Percentiles rank a stretch among this genome's conserved stretches.
phyloP scores from a whole-genome alignment of 306 rosid species.

The Rubus parviflorus region DNA sequence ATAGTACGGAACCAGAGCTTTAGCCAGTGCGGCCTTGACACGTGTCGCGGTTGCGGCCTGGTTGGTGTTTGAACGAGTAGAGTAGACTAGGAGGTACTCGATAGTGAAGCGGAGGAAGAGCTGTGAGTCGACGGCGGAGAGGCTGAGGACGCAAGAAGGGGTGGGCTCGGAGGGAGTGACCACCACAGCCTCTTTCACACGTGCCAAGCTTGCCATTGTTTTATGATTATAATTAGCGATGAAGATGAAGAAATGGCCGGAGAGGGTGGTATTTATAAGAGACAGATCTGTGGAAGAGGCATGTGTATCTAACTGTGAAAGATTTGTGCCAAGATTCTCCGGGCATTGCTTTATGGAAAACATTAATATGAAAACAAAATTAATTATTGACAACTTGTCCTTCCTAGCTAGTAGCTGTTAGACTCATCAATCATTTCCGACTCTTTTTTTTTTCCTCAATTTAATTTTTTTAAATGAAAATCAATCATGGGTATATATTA shows the following conservation, averaged over 20 bases:
- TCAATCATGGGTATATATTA: background rate
- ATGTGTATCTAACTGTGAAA: constrained; percentile 54
- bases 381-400: constrained; percentile 43
- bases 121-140: constrained; percentile 81
- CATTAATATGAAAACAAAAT: constrained; percentile 51
- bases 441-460: background rate
- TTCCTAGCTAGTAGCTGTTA: constrained; percentile 19
- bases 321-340: constrained; percentile 81
- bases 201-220: constrained; percentile 55
- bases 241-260: background rate
- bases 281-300: no score
- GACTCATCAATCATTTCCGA: constrained; percentile 3
- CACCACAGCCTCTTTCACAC: constrained; percentile 52
- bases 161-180: constrained; percentile 68
- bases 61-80: constrained; percentile 36
- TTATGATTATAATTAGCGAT: background rate
- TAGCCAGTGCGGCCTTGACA: constrained; percentile 55
- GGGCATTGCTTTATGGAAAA: constrained; percentile 59
- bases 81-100: constrained; percentile 67
- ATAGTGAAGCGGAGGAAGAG: constrained; percentile 87
- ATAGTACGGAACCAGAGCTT: constrained; percentile 60
- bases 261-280: background rate
- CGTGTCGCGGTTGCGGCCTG: constrained; percentile 28
- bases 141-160: constrained; percentile 50
- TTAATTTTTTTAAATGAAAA: background rate